These are phyloP conservation scores for Takashimella tepidaria DNA, from an alignment of 1,284 basidiomycete species.

Conservation along the genomic window DNA sequence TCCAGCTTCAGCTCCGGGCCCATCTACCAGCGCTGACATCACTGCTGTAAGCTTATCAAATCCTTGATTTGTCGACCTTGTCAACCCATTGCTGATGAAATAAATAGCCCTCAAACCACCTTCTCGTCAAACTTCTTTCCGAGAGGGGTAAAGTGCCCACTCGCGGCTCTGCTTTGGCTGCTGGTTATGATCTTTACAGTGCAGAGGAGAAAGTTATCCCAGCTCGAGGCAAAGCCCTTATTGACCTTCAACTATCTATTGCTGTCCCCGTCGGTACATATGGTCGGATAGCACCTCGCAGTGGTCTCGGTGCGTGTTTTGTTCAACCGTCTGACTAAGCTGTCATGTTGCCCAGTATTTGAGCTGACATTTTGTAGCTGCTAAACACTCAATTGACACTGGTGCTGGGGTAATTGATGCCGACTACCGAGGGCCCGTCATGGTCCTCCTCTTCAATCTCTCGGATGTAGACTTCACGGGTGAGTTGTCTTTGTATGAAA, in stretches of 20 bases:
- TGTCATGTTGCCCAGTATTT: background rate
- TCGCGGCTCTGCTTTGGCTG: slow-evolving; percentile 75
- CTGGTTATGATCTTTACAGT: slow-evolving; percentile 92
- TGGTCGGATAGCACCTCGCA: slow-evolving; percentile 90
- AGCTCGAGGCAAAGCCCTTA: slow-evolving; percentile 77
- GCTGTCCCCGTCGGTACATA: slow-evolving; percentile 91
- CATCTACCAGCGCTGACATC: background rate
- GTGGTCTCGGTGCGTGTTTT: slow-evolving; percentile 78
- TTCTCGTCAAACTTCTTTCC: slow-evolving; percentile 80
- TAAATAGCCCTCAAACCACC: slow-evolving; percentile 31
- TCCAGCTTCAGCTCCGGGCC: background rate
- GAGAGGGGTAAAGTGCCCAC: slow-evolving; percentile 79
- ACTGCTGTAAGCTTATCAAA: background rate
- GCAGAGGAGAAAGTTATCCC: slow-evolving; percentile 73
- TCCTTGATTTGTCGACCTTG: too few relatives aligned
- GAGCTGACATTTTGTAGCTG: slow-evolving; percentile 54
- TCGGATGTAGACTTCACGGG: slow-evolving; percentile 83
- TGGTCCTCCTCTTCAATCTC: slow-evolving; percentile 92
- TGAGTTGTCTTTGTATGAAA: slow-evolving; percentile 42
- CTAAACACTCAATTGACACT: slow-evolving; percentile 94
- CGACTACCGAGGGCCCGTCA: slow-evolving; percentile 88
- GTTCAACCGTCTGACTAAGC: too few relatives aligned
- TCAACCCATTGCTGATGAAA: too few relatives aligned
- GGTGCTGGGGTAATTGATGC: slow-evolving; percentile 96
- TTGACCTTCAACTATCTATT: slow-evolving; percentile 86